Evolutionary conservation across 2,329 filamentous ascomycete genomes (phyloP).

Genomic region (Daldinia sp.): DNA sequence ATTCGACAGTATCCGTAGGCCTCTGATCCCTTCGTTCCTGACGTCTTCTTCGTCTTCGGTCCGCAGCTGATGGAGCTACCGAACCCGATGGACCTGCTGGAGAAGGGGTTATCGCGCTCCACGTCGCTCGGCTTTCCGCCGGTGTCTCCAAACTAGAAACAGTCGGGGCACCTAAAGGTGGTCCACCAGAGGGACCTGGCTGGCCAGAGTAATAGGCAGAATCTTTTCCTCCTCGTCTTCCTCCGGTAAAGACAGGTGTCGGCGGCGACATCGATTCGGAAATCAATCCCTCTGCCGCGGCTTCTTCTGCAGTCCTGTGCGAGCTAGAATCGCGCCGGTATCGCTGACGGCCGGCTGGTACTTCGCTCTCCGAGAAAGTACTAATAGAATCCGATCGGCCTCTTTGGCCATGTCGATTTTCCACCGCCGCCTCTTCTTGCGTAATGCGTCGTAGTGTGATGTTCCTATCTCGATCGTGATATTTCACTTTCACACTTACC

Average conservation of each 20-base stretch:
- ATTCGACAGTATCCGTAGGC: slow-evolving; percentile 37
- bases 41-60: slow-evolving; percentile 64
- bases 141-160: slow-evolving; percentile 58
- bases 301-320: slow-evolving; percentile 54
- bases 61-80: slow-evolving; percentile 54
- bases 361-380: slow-evolving; percentile 65
- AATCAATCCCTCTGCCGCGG: slow-evolving; percentile 55
- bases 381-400: slow-evolving; percentile 61
- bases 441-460: slow-evolving; percentile 69
- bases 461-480: slow-evolving; percentile 66
- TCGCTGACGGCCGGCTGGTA: slow-evolving; percentile 53
- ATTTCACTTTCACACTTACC: slow-evolving; percentile 66
- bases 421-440: slow-evolving; percentile 64
- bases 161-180: slow-evolving; percentile 52
- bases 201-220: slow-evolving; percentile 68
- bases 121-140: slow-evolving; percentile 58
- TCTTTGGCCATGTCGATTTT: slow-evolving; percentile 47
- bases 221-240: slow-evolving; percentile 61
- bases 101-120: slow-evolving; percentile 61
- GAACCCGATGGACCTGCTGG: slow-evolving; percentile 50
- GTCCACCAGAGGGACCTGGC: slow-evolving; percentile 53
- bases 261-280: slow-evolving; percentile 59
- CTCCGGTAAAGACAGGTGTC: slow-evolving; percentile 63
- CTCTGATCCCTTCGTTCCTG: slow-evolving; percentile 60
- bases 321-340: slow-evolving; percentile 64